Evolutionary conservation across 192 early-diverging fungal species (phyloP).

Genomic region (Rhizophagus clarus): DNA sequence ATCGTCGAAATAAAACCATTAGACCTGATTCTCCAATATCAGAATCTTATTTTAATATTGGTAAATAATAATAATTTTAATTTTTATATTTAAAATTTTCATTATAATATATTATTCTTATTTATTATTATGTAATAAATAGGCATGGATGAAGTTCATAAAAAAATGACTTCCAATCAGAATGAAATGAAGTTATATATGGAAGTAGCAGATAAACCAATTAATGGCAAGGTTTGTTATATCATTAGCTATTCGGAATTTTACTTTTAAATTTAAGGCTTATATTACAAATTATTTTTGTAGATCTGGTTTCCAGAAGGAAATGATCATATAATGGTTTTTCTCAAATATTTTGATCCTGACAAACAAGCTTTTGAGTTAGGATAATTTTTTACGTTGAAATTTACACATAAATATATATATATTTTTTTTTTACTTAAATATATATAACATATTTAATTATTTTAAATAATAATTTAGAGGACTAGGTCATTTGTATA

Average conservation of each 20-base stretch:
- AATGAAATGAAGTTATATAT: slow-evolving; percentile 45
- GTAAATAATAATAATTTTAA: slow-evolving; percentile 41
- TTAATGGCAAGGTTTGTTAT: slow-evolving; percentile 36
- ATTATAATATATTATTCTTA: neutral
- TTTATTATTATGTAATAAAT: neutral
- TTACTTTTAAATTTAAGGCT: neutral
- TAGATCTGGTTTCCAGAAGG: slow-evolving; percentile 21
- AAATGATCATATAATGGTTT: slow-evolving; percentile 61
- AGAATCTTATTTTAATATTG: slow-evolving; percentile 42
- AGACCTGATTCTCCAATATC: slow-evolving; percentile 76
- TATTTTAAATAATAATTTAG: slow-evolving; percentile 37
- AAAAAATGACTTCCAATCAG: slow-evolving; percentile 37
- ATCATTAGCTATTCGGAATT: neutral
- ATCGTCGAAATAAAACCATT: slow-evolving; percentile 89
- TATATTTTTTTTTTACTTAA: too few relatives aligned
- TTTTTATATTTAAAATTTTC: neutral
- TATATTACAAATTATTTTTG: neutral
- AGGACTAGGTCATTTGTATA: slow-evolving; percentile 59
- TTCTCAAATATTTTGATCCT: slow-evolving; percentile 87
- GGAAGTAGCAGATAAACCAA: slow-evolving; percentile 38
- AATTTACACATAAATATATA: neutral
- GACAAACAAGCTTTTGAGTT: slow-evolving; percentile 59
- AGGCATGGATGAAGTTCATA: slow-evolving; percentile 44
- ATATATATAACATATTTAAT: too few relatives aligned
- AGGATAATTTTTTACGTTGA: slow-evolving; percentile 22